Evolutionary conservation across 169 alveolate genomes (phyloP).

Genomic region (Amoebophrya sp.): DNA sequence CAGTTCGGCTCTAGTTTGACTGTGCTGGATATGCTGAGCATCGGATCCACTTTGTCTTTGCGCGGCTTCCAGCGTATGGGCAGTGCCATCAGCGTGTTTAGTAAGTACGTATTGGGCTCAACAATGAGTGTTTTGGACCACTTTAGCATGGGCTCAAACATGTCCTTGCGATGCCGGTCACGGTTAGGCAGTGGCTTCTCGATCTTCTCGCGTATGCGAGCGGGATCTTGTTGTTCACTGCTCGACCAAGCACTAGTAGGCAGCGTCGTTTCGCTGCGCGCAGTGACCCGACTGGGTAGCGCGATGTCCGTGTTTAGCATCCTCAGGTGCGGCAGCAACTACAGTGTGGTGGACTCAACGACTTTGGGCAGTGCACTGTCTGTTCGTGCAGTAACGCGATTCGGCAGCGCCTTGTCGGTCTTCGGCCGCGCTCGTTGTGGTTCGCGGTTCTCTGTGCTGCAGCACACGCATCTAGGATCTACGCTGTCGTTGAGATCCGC

Average conservation of each 20-base stretch:
- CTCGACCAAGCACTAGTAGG: not conserved
- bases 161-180: not conserved
- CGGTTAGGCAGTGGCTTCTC: slow-evolving; percentile 24
- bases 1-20: not conserved
- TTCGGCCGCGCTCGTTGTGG: not conserved
- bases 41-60: slow-evolving; percentile 24
- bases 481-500: not conserved
- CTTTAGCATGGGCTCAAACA: not conserved
- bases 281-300: not conserved
- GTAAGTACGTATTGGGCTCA: not conserved
- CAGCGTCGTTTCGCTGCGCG: not conserved
- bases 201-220: not conserved
- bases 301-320: not conserved
- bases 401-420: slow-evolving; percentile 20
- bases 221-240: not conserved
- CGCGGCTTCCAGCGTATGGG: not conserved
- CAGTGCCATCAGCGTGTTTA: slow-evolving; percentile 21
- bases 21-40: not conserved
- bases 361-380: slow-evolving; percentile 15
- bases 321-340: not conserved
- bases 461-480: not conserved
- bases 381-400: not conserved
- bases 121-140: not conserved
- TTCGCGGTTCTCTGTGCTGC: not conserved
- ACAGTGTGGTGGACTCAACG: not conserved